A percentile compares a stretch with the other conserved stretches of the same genome.
phyloP scores from a whole-genome alignment of 2,329 filamentous ascomycete genomes.

The Hirsutella rhossiliensis region DNA sequence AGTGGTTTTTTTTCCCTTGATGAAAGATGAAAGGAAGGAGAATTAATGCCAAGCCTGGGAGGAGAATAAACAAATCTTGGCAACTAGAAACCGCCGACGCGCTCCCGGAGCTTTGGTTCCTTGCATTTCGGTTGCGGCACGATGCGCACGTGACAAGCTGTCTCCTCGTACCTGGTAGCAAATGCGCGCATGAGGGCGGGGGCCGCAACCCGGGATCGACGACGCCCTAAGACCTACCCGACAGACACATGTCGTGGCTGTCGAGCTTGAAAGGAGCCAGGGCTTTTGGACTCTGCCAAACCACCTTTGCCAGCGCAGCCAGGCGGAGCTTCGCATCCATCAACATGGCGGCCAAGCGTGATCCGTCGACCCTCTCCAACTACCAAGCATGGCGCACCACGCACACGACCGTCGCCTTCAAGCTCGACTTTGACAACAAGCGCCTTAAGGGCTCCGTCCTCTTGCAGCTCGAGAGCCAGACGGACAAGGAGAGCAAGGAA shows the following conservation, averaged over 20 bases:
- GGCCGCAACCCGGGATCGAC: background rate
- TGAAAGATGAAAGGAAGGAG: no score
- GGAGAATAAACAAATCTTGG: no score
- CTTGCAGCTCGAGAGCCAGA: slow-evolving; percentile 66
- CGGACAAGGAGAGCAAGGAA: slow-evolving; percentile 58
- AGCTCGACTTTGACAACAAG: slow-evolving; percentile 73
- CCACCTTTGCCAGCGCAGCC: background rate
- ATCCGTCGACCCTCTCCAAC: slow-evolving; percentile 86
- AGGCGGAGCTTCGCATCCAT: slow-evolving; percentile 13
- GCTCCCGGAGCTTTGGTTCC: no score
- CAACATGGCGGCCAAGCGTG: slow-evolving; percentile 36
- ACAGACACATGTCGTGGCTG: background rate
- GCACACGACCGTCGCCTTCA: slow-evolving; percentile 72
- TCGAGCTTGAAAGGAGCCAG: background rate
- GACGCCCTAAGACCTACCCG: background rate
- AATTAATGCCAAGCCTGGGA: no score
- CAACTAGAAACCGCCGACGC: no score
- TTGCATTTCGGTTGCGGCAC: background rate
- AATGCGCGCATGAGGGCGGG: no score
- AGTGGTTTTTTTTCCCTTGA: no score
- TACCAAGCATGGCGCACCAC: slow-evolving; percentile 78
- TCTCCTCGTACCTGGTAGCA: no score
- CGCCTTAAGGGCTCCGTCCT: slow-evolving; percentile 65
- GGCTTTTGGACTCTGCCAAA: background rate
- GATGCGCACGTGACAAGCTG: background rate